Base-by-base conservation (phyloP, 805 yeast species). In the Saccharomycopsis sp. region DNA sequence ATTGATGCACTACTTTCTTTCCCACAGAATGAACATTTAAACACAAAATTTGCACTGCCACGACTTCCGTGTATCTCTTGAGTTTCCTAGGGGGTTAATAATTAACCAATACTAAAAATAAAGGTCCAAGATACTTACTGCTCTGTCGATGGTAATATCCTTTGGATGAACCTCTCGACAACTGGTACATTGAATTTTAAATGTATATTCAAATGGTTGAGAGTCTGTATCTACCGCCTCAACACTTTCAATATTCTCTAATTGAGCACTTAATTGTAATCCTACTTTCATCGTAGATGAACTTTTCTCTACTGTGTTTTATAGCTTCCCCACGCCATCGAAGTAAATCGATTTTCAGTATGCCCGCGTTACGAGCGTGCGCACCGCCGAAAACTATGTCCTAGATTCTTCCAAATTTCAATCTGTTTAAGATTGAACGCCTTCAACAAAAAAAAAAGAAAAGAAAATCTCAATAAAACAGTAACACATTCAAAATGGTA, bases 41-140 rank as follows among this genome's bases (percentile, higher is more conserved):
- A 79, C 3, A 82, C 80, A 57, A 88, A 85, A 51, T 80, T 85
- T 5, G 96, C 94, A 49, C 79, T 85, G 11, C 96, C 96, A 50
- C 79, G 72, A 35, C 89, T 75, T 0, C 85, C 87, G 1, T 73
- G 60, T 21, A 86, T 66, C 21, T 61, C 63, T 40, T 59, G 37
- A 9, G 33, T 35, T 21, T 42, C 45, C 29, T 43, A 37, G 21
- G 33, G 23, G 28, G 5, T 40, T 37, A 44, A 26, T 27, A 32
- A 21, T 40, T 11, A 27, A 27, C 31, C 13, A 27, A 27, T 11
- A 27, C 13, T n/a, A 27, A 11, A n/a, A 11, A n/a, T n/a, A n/a
- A n/a, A n/a, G n/a, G n/a, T 11, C 31, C 31, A 27, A n/a, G 31
- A n/a, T 16, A 17, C 32, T 62, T 52, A 82, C 95, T 52, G 72